Conservation (phyloP, 257 asterid genomes). For the Cinchona pubescens region DNA sequence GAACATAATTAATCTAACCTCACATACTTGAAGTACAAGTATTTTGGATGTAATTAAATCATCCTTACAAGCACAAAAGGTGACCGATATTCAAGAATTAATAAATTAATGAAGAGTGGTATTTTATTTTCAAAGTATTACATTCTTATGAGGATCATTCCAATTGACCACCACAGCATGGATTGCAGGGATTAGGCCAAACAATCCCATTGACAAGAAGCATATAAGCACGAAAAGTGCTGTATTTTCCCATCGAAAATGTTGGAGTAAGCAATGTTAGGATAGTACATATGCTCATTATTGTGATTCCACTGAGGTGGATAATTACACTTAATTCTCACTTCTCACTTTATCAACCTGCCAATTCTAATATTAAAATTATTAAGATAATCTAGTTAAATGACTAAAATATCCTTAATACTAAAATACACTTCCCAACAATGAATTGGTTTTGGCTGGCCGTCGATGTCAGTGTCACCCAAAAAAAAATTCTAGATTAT, state of each 20-base stretch:
- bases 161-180: constrained; percentile 64
- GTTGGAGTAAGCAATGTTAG: constrained; percentile 66
- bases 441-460: constrained; percentile 65
- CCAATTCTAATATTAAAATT: no score
- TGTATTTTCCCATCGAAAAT: constrained; percentile 49
- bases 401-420: no score
- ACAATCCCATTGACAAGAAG: constrained; percentile 81
- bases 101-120: constrained; percentile 9
- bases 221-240: constrained; percentile 65
- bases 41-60: neutral
- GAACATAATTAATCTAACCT: neutral
- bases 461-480: constrained; percentile 95
- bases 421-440: constrained; percentile 38
- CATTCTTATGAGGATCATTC: constrained; percentile 65
- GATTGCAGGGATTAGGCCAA: constrained; percentile 73
- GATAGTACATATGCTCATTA: constrained; percentile 66
- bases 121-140: constrained; percentile 30
- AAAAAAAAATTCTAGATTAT: no score
- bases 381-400: no score
- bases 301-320: constrained; percentile 65
- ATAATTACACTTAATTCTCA: no score
- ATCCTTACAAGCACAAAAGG: neutral
- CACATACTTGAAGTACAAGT: neutral
- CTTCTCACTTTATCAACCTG: no score
- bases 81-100: neutral